These are phyloP conservation scores for Lepidopterella palustris DNA, from an alignment of 495 filamentous ascomycete genomes.

Conservation along the genomic window DNA sequence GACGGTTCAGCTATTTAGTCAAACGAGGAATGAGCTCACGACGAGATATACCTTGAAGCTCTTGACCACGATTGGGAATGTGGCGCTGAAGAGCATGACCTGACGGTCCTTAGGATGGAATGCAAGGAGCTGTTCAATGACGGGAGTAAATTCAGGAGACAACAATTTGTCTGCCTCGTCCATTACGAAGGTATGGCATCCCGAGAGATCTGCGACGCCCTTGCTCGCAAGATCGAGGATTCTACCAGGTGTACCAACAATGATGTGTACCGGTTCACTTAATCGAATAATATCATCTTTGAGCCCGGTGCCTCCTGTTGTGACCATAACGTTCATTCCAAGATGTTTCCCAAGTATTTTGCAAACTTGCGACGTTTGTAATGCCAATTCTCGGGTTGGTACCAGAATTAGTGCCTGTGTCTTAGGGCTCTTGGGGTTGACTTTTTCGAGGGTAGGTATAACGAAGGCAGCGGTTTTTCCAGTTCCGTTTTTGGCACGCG, in stretches of 20 bases:
- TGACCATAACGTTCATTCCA: constrained; percentile 97
- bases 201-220: constrained; percentile 89
- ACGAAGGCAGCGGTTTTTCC: constrained; percentile 98
- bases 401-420: constrained; percentile 94
- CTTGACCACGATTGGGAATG: constrained; percentile 93
- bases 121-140: constrained; percentile 87
- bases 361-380: constrained; percentile 98
- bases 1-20: constrained; percentile 8
- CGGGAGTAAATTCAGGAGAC: constrained; percentile 91
- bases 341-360: constrained; percentile 96
- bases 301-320: constrained; percentile 87
- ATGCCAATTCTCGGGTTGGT: constrained; percentile 92
- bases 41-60: constrained; percentile 65
- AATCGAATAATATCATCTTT: constrained; percentile 96
- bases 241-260: constrained; percentile 93
- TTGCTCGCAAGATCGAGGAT: constrained; percentile 94
- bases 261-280: constrained; percentile 89
- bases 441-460: constrained; percentile 88
- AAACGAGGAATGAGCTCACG: background rate
- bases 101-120: constrained; percentile 95
- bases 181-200: constrained; percentile 97
- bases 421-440: constrained; percentile 92
- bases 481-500: constrained; percentile 95
- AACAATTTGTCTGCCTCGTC: constrained; percentile 97
- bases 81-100: constrained; percentile 98